phyloP scores from a whole-genome alignment of 768 basidiomycete species.

The Psilocybe sp. region DNA sequence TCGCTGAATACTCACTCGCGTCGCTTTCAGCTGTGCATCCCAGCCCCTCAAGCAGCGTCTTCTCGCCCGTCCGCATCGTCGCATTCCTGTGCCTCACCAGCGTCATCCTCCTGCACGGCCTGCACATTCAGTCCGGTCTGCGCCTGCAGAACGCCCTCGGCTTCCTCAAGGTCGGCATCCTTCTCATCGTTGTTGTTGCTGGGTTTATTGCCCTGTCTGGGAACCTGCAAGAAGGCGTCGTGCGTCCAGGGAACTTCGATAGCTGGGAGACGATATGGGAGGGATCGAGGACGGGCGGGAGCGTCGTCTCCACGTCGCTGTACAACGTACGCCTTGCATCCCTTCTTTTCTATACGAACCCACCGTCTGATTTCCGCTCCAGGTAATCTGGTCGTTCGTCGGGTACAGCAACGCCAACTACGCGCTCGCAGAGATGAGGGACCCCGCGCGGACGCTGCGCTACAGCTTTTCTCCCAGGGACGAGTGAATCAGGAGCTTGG shows the following conservation, averaged over 20 bases:
- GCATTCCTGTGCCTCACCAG: constrained; percentile 30
- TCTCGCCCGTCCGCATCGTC: constrained; percentile 21
- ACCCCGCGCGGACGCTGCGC: constrained; percentile 67
- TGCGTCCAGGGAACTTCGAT: constrained; percentile 28
- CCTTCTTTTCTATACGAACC: no score
- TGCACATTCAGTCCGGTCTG: constrained; percentile 43
- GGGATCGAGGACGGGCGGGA: constrained; percentile 39
- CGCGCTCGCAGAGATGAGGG: constrained; percentile 57
- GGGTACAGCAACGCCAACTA: constrained; percentile 72
- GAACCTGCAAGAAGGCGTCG: constrained; percentile 19
- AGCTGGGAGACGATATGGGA: constrained; percentile 24
- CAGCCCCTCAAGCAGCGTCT: constrained; percentile 4
- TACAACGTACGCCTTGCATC: constrained; percentile 36
- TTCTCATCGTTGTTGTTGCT: constrained; percentile 42
- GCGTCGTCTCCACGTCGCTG: constrained; percentile 46
- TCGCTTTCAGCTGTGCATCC: constrained; percentile 17
- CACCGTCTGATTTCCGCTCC: background rate
- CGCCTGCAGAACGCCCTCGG: constrained; percentile 58
- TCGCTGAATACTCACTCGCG: constrained; percentile 47
- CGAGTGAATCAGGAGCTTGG: constrained; percentile 62
- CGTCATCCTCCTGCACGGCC: constrained; percentile 34
- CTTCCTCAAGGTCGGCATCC: constrained; percentile 46
- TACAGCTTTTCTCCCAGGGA: constrained; percentile 26
- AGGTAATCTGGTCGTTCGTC: constrained; percentile 51
- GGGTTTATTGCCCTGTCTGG: constrained; percentile 41